Conservation (phyloP, 2,329 filamentous ascomycete genomes). For the Celoporthe dispersa region DNA sequence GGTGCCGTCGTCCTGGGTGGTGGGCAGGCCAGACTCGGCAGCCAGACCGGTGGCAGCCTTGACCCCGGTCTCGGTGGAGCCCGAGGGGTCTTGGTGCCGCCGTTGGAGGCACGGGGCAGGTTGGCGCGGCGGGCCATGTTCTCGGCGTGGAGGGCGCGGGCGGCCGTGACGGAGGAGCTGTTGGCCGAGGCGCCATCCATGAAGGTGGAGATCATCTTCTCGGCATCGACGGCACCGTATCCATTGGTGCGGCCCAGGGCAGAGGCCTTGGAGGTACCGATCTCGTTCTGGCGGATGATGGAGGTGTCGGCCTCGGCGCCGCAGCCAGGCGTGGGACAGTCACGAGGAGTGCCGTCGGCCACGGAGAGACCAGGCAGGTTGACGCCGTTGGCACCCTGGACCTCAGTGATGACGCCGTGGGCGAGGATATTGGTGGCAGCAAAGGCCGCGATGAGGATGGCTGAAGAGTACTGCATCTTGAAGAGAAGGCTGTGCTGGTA, state of each 20-base stretch:
- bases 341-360: constrained; percentile 68
- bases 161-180: constrained; percentile 28
- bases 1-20: constrained; percentile 61
- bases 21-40: constrained; percentile 60
- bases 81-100: constrained; percentile 45
- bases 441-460: constrained; percentile 51
- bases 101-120: constrained; percentile 30
- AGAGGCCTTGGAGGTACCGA: constrained; percentile 56
- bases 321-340: constrained; percentile 64
- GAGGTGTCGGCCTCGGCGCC: constrained; percentile 72
- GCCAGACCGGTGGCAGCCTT: constrained; percentile 59
- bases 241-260: constrained; percentile 68
- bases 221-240: constrained; percentile 62
- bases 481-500: neutral
- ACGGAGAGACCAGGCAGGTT: constrained; percentile 66
- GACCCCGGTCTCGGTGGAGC: constrained; percentile 55
- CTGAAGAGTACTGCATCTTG: constrained; percentile 40
- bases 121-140: constrained; percentile 33
- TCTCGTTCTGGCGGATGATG: constrained; percentile 67
- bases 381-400: constrained; percentile 65
- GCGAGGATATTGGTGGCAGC: constrained; percentile 56
- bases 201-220: constrained; percentile 61
- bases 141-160: constrained; percentile 29
- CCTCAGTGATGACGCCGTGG: constrained; percentile 61
- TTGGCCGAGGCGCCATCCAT: constrained; percentile 52